These are phyloP conservation scores for Yamadazyma pseudoaaseri DNA, from an alignment of 1,139 yeast species.

Conservation along the genomic window DNA sequence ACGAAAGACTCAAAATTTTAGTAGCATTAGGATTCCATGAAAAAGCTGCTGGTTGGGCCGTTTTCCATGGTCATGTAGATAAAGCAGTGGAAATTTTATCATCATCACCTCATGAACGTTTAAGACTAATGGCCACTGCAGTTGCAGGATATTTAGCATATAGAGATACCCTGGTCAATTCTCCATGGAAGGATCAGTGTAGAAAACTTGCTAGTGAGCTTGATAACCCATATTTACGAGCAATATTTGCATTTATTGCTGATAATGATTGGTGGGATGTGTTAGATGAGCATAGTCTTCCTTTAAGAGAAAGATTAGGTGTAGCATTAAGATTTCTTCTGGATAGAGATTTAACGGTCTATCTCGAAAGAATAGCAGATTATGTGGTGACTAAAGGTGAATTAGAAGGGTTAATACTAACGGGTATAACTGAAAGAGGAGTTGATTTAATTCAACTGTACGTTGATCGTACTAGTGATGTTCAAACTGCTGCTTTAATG, in stretches of 20 bases:
- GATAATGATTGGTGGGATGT: conserved; percentile 98
- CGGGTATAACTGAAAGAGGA: conserved; percentile 86
- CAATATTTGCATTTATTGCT: conserved; percentile 89
- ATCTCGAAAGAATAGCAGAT: conserved; percentile 68
- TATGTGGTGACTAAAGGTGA: conserved; percentile 77
- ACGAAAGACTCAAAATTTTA: conserved; percentile 60
- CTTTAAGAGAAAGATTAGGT: conserved; percentile 84
- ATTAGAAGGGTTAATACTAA: conserved; percentile 82
- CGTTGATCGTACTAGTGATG: conserved; percentile 87
- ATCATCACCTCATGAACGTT: conserved; percentile 57
- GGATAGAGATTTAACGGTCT: conserved; percentile 69
- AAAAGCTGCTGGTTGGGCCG: conserved; percentile 98
- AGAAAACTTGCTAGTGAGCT: conserved; percentile 82
- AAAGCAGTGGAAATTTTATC: conserved; percentile 75
- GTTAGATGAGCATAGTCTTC: conserved; percentile 83
- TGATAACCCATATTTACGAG: conserved; percentile 86
- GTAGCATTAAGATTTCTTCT: conserved; percentile 84
- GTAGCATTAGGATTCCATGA: conserved; percentile 64
- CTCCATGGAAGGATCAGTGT: conserved; percentile 93
- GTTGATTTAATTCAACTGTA: conserved; percentile 81
- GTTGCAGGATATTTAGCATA: conserved; percentile 90
- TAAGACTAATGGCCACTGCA: conserved; percentile 85
- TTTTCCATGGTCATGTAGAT: conserved; percentile 84
- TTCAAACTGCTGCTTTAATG: conserved; percentile 87
- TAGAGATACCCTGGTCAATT: conserved; percentile 57